Base-by-base conservation (phyloP, 805 yeast genomes). In the Zygotorulaspora sp. region DNA sequence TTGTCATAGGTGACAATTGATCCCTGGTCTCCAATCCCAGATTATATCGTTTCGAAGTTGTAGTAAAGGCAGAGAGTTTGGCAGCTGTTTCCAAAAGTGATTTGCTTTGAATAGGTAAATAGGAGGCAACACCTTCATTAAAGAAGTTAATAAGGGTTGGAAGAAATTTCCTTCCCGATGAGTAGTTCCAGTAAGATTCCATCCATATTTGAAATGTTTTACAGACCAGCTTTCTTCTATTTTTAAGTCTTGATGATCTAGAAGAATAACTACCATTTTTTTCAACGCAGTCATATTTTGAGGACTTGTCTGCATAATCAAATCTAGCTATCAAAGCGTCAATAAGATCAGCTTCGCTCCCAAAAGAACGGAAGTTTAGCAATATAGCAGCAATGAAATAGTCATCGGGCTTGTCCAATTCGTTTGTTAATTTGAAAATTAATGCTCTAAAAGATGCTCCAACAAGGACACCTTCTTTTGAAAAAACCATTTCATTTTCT, bases 171-270 rank as follows among this genome's bases (percentile, higher is more conserved):
- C 73, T 74, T 57, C 88, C 95, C 13, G 52, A 54, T 29, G 71
- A 68, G 32, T 74, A 75, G 45, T 79, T 76, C 96, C 96, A 90
- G 57, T 83, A 88, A 35, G 92, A 80, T 59, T 87, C 95, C 59
- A 90, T 64, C 98, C 98, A 90, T 23, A 76, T 66, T 57, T 78
- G 83, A 55, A 88, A 75, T 58, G 82, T 70, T 47, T 74, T 76
- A 48, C 81, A 77, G 26, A 87, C 78, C 32, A 82, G 62, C 44
- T 77, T 75, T 53, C 90, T 67, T 57, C 92, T 71, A 45, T 71
- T 78, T 50, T 74, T 77, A 26, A 76, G 46, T 46, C 71, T 64
- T 13, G 72, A 65, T 41, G 71, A 66, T 47, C 62, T 43, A 14
- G 72, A 62, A 2, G 74, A 63, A 40, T 58, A 67, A 27, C 56